Base-by-base conservation (phyloP, 768 basidiomycete species). In the Termitomyces sp. region DNA sequence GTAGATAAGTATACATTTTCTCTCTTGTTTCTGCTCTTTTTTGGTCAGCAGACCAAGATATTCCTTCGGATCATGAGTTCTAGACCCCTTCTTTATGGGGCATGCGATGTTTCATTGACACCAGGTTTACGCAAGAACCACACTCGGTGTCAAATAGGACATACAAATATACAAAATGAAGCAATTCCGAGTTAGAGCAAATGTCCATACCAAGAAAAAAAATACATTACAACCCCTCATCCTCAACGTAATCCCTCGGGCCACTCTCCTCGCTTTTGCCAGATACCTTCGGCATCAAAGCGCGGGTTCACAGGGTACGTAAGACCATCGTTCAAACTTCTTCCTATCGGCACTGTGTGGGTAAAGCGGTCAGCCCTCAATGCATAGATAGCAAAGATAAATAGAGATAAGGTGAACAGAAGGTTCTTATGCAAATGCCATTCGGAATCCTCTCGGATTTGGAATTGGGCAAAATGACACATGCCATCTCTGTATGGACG, bases 181-280 rank as follows among this genome's bases (percentile, higher is more conserved):
- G 43, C 43, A 44, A 13, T 22, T 10, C n/a, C 50, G 13, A 42
- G 9, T 42, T 2, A 41, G 16, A 8, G 34, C 14, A 16, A 29
- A 8, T 18, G 12, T 41, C 54, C 34, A 34, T n/a, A n/a, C n/a
- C 7, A 13, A 34, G 2, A 42, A 50, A 26, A 6, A 6, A 39
- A 36, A 34, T 46, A 51, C 43, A 24, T 24, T 43, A 24, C 18
- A 14, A 5, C 24, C 18, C 16, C 29, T 32, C 16, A 12, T 41
- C 48, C 20, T 46, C 50, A 91, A 60, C 73, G 82, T 64, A 91
- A 68, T 56, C 80, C 82, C 54, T 67, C 67, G 0, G 90, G 89
- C 91, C 91, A 92, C 56, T 89, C 87, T 26, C 69, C 73, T 37
- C 91, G 78, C 65, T 79, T 76, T 54, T 78, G 71, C 85, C 86